Evolutionary conservation across 176 grass and related monocot species (phyloP), one percentile per base, ranked within the genome.

Genomic region (Oryza glumipatula): DNA sequence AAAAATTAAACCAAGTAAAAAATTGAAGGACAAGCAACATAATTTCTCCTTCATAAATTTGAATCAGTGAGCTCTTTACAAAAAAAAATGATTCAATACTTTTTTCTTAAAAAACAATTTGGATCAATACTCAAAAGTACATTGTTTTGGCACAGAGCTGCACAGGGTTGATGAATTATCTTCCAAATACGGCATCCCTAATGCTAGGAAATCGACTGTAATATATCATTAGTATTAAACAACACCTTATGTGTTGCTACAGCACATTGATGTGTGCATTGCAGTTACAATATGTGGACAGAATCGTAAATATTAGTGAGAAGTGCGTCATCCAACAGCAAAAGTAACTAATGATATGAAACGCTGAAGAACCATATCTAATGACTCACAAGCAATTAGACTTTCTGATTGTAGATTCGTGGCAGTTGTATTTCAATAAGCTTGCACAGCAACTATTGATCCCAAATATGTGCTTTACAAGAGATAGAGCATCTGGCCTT

Each of bases 381-480:
- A 58, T 68, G 81, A 94, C 92, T 92, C 83, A 92, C 89, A 80
- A 45, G 85, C 54, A 83, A 33, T 85, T 81, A 65, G 78, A 86
- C 49, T 79, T 73, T 67, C 41, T 74, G 43, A 44, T 67, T 80
- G 65, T 70, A 74, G 38, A 79, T 60, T 38, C 70, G 83, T 35
- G 30, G 73, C 71, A 60, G 48, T 70, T 4, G 14, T 32, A 77
- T 24, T 54, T 48, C 71, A 77, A 24, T 41, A 86, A 88, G 26
- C 79, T 88, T 76, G 74, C 43, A 35, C 85, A 65, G 47, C 82
- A 80, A 56, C 46, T 70, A 51, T 84, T 86, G 79, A 94, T 85
- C 65, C 92, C 89, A 76, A 92, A 94, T 66, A 94, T 90, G 84
- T 85, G 87, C 47, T 85, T 92, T 81, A 94, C 83, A 63, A 94